These are phyloP conservation scores for Arthrobotrys entomopaga DNA, from an alignment of 2,329 filamentous ascomycete genomes.

Conservation along the genomic window DNA sequence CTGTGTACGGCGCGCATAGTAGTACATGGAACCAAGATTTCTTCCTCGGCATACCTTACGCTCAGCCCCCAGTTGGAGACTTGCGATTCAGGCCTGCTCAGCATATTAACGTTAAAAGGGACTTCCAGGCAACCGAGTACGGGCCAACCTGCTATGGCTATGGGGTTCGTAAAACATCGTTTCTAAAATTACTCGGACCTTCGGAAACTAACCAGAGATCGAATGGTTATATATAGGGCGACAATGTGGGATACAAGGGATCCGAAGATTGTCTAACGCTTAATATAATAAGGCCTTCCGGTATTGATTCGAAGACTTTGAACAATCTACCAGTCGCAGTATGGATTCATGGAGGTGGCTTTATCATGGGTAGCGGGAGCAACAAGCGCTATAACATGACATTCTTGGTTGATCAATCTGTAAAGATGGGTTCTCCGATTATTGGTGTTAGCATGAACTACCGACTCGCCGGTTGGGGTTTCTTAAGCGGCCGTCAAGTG, in stretches of 20 bases:
- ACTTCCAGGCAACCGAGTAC: constrained; percentile 58
- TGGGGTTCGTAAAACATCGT: constrained; percentile 56
- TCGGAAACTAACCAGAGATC: background rate
- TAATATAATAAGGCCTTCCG: constrained; percentile 60
- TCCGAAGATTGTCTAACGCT: constrained; percentile 61
- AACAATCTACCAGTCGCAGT: constrained; percentile 59
- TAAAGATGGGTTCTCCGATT: constrained; percentile 67
- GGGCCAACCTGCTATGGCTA: constrained; percentile 59
- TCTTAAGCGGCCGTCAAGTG: constrained; percentile 65
- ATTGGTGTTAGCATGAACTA: constrained; percentile 70
- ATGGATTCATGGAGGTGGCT: constrained; percentile 64
- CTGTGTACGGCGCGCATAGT: constrained; percentile 64
- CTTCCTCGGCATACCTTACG: constrained; percentile 69
- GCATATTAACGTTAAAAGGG: constrained; percentile 56
- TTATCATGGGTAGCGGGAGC: constrained; percentile 65
- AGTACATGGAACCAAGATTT: constrained; percentile 65
- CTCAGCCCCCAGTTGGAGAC: constrained; percentile 67
- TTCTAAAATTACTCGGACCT: constrained; percentile 57
- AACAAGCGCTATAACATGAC: constrained; percentile 73
- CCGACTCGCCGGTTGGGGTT: constrained; percentile 67
- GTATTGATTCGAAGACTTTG: background rate
- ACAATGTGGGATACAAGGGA: constrained; percentile 33
- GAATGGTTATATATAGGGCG: constrained; percentile 47
- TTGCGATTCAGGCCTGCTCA: constrained; percentile 64
- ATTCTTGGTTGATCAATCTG: constrained; percentile 68